A percentile compares a stretch with the other conserved stretches of the same genome.
phyloP scores from a whole-genome alignment of 352 stramenopile species.

The Chrysophaeum taylorii region DNA sequence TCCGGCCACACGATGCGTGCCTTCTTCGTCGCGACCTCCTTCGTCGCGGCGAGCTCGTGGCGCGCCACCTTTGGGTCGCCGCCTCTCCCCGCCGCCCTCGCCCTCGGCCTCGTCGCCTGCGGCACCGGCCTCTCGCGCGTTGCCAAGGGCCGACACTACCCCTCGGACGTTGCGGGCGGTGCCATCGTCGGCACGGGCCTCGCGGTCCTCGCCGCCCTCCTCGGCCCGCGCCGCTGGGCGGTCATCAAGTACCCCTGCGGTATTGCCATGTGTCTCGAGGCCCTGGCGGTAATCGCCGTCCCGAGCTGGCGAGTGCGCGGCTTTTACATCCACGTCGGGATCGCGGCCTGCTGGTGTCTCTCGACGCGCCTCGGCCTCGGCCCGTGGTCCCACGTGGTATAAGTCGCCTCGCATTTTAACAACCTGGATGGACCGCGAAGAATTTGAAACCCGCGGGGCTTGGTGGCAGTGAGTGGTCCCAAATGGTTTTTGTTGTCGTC shows the following conservation, averaged over 20 bases:
- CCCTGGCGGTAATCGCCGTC: constrained; percentile 10
- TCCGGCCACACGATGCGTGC: constrained; percentile 25
- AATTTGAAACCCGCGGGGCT: too few species aligned
- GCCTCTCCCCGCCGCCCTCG: constrained; percentile 16
- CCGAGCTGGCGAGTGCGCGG: constrained; percentile 1
- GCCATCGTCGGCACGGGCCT: constrained; percentile 19
- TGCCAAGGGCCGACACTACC: constrained; percentile 25
- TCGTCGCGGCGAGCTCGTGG: constrained; percentile 20
- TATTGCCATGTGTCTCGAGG: constrained; percentile 14
- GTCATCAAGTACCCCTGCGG: constrained; percentile 16
- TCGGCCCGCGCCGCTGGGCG: neutral
- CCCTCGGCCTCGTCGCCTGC: neutral
- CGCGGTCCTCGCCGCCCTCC: neutral
- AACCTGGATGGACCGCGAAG: too few species aligned
- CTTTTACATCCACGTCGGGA: neutral
- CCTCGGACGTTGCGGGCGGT: constrained; percentile 23
- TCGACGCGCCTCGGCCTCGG: too few species aligned
- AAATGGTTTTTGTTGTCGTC: too few species aligned
- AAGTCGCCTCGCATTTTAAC: too few species aligned
- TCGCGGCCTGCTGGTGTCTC: neutral
- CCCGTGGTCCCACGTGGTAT: too few species aligned
- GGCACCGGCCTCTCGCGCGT: constrained; percentile 21
- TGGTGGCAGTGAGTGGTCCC: too few species aligned
- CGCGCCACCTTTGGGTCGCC: constrained; percentile 17
- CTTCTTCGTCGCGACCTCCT: constrained; percentile 15